phyloP scores from a whole-genome alignment of 352 stramenopile species.

The Pythium aphanidermatum region DNA sequence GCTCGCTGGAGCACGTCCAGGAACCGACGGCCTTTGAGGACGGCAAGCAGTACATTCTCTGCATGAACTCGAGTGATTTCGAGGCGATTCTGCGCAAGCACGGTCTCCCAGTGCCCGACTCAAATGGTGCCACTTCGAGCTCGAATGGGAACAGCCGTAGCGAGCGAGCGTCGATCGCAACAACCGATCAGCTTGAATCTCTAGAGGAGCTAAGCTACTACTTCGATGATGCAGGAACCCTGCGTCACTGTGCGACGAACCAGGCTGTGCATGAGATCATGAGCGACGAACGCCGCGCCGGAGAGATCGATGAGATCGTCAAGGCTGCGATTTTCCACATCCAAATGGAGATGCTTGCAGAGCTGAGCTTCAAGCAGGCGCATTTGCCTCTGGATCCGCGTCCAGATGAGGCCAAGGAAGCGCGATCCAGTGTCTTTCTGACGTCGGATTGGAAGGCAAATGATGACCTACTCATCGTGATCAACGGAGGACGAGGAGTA shows the following conservation, averaged over 20 bases:
- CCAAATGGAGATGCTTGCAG: conserved; percentile 79
- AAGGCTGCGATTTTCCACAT: conserved; percentile 82
- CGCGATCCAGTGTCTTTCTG: conserved; percentile 62
- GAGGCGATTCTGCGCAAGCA: conserved; percentile 39
- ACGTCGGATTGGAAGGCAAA: conserved; percentile 62
- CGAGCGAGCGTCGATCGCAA: conserved; percentile 34
- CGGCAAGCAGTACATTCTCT: conserved; percentile 74
- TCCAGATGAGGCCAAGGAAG: conserved; percentile 59
- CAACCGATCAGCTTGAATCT: conserved; percentile 64
- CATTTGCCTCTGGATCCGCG: conserved; percentile 52
- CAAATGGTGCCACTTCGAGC: too few species aligned
- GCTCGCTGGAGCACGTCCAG: conserved; percentile 34
- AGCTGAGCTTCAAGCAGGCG: conserved; percentile 69
- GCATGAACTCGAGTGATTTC: conserved; percentile 28
- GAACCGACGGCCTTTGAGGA: conserved; percentile 41
- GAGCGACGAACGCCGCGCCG: conserved; percentile 56
- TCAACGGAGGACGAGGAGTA: conserved; percentile 58
- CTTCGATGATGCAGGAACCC: conserved; percentile 58
- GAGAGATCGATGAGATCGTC: conserved; percentile 73
- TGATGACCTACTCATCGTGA: conserved; percentile 56
- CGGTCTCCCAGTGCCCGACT: conserved; percentile 23
- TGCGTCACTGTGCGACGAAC: conserved; percentile 66
- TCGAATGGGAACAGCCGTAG: conserved; percentile 10
- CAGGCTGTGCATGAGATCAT: conserved; percentile 74
- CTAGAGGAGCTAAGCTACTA: conserved; percentile 77